These are phyloP conservation scores for Herpetospermum pedunculosum DNA, from an alignment of 306 rosid genomes.

Conservation along the genomic window DNA sequence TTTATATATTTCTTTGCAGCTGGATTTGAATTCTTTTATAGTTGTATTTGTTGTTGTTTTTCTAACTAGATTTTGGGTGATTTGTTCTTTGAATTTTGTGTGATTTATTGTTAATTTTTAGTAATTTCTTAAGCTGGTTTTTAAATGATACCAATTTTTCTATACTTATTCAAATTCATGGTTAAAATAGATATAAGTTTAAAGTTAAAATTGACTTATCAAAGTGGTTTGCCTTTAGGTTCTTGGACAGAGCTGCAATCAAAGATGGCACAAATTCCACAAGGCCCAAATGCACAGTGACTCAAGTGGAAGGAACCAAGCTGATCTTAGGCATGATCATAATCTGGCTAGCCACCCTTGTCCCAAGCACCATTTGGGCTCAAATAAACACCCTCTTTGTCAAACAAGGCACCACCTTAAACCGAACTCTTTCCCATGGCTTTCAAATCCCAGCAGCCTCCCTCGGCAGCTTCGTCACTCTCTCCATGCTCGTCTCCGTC, in stretches of 20 bases:
- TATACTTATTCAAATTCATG: neutral
- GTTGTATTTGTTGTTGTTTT: neutral
- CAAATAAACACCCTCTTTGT: slow-evolving; percentile 58
- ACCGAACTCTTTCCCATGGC: slow-evolving; percentile 17
- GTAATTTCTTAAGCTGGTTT: too few relatives aligned
- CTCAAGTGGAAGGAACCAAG: slow-evolving; percentile 59
- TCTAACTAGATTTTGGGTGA: too few relatives aligned
- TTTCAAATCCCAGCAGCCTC: slow-evolving; percentile 49
- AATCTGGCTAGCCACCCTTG: slow-evolving; percentile 57
- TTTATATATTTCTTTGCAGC: too few relatives aligned
- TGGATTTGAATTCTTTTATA: too few relatives aligned
- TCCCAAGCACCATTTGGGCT: slow-evolving; percentile 70
- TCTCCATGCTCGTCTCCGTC: slow-evolving; percentile 40
- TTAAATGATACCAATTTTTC: too few relatives aligned
- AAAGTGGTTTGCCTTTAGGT: slow-evolving; percentile 21
- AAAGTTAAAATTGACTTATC: neutral
- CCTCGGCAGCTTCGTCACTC: slow-evolving; percentile 41
- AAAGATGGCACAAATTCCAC: slow-evolving; percentile 19
- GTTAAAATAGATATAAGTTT: neutral
- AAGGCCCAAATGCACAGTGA: slow-evolving; percentile 42
- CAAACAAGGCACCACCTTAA: slow-evolving; percentile 53
- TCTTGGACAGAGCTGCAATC: slow-evolving; percentile 67
- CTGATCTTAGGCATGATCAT: slow-evolving; percentile 40
- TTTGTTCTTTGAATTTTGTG: neutral
- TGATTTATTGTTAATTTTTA: neutral